A percentile compares a stretch with the other conserved stretches of the same genome.
phyloP scores from a whole-genome alignment of 108 stramenopile species.

The Hondaea fermentalgiana region DNA sequence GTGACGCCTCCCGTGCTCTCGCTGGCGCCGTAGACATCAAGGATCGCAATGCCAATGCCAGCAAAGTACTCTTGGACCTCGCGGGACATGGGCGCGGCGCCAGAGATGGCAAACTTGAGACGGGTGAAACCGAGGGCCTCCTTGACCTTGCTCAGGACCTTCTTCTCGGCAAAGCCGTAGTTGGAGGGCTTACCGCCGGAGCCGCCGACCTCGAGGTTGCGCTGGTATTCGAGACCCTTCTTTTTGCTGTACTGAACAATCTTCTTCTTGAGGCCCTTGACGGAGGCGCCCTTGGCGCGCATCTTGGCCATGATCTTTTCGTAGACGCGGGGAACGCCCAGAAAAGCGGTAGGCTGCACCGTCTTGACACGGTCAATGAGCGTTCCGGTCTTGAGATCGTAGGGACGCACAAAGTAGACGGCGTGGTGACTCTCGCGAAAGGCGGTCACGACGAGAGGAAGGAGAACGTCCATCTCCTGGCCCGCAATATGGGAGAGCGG shows the following conservation, averaged over 20 bases:
- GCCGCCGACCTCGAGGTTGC: background rate
- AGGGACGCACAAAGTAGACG: slow-evolving; percentile 53
- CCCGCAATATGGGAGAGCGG: slow-evolving; percentile 51
- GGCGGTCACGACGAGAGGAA: slow-evolving; percentile 43
- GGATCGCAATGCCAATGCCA: slow-evolving; percentile 48
- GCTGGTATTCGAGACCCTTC: slow-evolving; percentile 35
- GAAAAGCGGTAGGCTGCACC: slow-evolving; percentile 50
- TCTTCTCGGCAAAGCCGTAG: slow-evolving; percentile 37
- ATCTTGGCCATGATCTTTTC: slow-evolving; percentile 64
- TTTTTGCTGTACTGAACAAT: slow-evolving; percentile 46
- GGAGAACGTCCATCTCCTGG: slow-evolving; percentile 31
- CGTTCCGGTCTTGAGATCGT: slow-evolving; percentile 50
- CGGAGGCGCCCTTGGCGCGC: slow-evolving; percentile 41
- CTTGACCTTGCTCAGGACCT: slow-evolving; percentile 38
- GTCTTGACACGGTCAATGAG: slow-evolving; percentile 41
- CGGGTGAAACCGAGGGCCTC: slow-evolving; percentile 47
- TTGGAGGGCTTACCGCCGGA: slow-evolving; percentile 13
- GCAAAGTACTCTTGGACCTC: slow-evolving; percentile 56
- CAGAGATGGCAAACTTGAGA: slow-evolving; percentile 37
- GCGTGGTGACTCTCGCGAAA: background rate
- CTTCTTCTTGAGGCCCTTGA: slow-evolving; percentile 49
- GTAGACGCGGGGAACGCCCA: slow-evolving; percentile 60
- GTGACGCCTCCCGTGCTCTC: slow-evolving; percentile 57
- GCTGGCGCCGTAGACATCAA: slow-evolving; percentile 48
- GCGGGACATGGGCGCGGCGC: slow-evolving; percentile 49